Percentiles rank a stretch among this genome's conserved stretches.
phyloP scores from a whole-genome alignment of 208 protist species.

The Trypanosoma avium region DNA sequence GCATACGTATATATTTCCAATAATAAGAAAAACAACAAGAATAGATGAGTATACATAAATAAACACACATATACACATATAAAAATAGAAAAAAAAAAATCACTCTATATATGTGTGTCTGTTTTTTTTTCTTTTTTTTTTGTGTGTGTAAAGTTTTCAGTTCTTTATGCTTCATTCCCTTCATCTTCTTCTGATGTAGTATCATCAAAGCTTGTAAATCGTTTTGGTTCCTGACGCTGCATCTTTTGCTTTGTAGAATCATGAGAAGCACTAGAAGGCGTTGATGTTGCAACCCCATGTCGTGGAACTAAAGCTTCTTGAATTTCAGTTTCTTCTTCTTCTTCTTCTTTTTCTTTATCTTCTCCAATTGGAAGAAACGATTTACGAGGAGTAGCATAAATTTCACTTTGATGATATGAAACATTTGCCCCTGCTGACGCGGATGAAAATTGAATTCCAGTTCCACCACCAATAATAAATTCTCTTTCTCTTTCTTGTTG shows the following conservation, averaged over 20 bases:
- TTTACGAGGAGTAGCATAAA: conserved; percentile 9
- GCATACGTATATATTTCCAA: no score
- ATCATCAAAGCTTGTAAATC: conserved; percentile 40
- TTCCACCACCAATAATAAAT: background rate
- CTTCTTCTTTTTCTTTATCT: background rate
- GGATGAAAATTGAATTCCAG: background rate
- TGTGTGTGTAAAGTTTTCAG: no score
- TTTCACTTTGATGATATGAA: background rate
- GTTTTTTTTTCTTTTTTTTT: background rate
- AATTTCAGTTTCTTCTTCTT: background rate
- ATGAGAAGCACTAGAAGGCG: background rate
- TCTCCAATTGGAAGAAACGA: background rate
- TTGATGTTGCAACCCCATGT: conserved; percentile 8
- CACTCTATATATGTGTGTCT: background rate
- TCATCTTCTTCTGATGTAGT: conserved; percentile 25
- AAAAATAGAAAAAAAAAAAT: no score
- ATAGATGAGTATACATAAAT: background rate
- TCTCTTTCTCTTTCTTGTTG: conserved; percentile 1
- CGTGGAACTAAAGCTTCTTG: conserved; percentile 5
- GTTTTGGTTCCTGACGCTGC: conserved; percentile 7
- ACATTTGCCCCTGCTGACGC: no score
- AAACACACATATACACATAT: no score
- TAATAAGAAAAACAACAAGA: no score
- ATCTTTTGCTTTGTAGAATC: background rate
- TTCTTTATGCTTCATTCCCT: no score